Base-by-base conservation (phyloP, 768 basidiomycete genomes). In the Psilocybe cyanescens region DNA sequence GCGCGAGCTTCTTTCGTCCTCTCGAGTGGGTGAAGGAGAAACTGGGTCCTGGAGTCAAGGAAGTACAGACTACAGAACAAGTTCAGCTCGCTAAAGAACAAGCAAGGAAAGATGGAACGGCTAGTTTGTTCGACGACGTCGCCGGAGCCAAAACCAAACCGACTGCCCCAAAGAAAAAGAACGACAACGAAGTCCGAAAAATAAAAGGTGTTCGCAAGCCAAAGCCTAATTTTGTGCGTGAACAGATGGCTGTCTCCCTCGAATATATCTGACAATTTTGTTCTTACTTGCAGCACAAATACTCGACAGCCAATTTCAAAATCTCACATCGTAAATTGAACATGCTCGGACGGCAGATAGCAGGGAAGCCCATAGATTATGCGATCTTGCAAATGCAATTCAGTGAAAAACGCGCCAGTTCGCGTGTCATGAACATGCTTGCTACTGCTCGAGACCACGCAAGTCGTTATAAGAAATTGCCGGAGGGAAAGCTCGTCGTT, bases 331-430 rank as follows among this genome's bases (percentile, higher is more conserved):
- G 96, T 58, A 99, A 98, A 74, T 81, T 99, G 59, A 96, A 97
- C 74, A 85, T 88, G 79, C 82, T 99, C 45, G 90, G 88, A 8
- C 83, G 86, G 31, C 94, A 97, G 73, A 91, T 99, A 64, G 83
- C 92, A 2, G 91, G 93, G 17, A 90, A 94, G 68, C 95, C 96
- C 16, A 90, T 98, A 61, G 96, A 98, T 77, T 87, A 90, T 66
- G 97, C 97, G 37, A 97, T 99, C 71, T 79, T 98, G 59, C 97
- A 99, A 69, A 96, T 99, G 93, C 86, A 91, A 72, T 98, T 97
- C 75, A 94, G 91, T 64, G 91, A 96, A 74, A 99, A 99, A 77
- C 85, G 94, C 24, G 94, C 91, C 12, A 89, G 93, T 65, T 83
- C 80, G 50, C 88, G 94, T 62, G 86, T 99, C 60, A 89, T 94